Percentiles rank a stretch among this genome's conserved stretches.
These are phyloP conservation scores for Pichia sp. DNA, from an alignment of 1,139 yeast species.

Conservation along the genomic window DNA sequence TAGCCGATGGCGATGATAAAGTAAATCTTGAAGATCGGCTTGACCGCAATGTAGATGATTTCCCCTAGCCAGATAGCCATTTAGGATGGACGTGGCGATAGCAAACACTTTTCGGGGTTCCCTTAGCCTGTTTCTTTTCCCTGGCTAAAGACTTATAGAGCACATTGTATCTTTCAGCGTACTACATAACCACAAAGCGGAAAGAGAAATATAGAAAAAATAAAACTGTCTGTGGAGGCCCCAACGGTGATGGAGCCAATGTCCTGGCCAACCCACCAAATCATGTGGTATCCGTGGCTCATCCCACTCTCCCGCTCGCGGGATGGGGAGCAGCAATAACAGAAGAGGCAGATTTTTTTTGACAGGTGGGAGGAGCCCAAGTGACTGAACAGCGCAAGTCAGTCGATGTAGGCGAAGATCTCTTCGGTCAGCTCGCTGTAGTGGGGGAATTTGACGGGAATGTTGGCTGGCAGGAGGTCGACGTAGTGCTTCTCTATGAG, in stretches of 20 bases:
- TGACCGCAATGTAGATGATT: constrained; percentile 73
- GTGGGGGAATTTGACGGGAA: constrained; percentile 16
- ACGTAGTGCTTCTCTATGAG: constrained; percentile 45
- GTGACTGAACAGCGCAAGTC: background rate
- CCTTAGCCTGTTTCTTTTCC: no score
- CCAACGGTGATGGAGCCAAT: background rate
- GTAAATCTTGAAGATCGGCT: constrained; percentile 85
- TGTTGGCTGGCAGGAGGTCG: constrained; percentile 27
- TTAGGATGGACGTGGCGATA: background rate
- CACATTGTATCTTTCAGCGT: no score
- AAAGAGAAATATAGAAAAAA: background rate
- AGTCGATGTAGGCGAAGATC: constrained; percentile 1
- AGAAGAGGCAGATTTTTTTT: background rate
- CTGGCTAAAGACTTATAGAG: no score
- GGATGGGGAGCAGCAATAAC: background rate
- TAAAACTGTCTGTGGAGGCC: background rate
- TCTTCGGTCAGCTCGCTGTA: background rate
- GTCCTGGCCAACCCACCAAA: background rate
- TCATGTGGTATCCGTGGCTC: background rate
- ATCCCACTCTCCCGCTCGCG: background rate
- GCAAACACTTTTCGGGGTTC: no score
- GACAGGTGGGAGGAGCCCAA: no score
- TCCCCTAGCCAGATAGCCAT: constrained; percentile 43
- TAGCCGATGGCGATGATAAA: constrained; percentile 70
- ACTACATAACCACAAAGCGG: no score